These are phyloP conservation scores for Ophiognomonia clavigignenti-juglandacearum DNA, from an alignment of 2,329 filamentous ascomycete genomes.

Conservation along the genomic window DNA sequence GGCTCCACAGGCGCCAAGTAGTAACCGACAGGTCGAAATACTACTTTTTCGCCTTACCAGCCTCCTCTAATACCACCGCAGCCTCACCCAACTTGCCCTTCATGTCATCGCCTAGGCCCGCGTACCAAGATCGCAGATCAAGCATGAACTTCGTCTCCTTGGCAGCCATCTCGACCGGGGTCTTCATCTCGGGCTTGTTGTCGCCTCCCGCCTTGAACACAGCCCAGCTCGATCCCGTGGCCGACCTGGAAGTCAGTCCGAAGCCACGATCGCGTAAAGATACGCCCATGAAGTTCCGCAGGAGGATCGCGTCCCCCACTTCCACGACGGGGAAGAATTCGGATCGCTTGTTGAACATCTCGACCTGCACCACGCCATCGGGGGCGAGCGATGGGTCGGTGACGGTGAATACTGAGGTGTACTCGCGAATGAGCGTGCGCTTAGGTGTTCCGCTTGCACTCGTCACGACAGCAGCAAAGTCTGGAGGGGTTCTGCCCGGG, in stretches of 20 bases:
- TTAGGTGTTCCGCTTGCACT: constrained; percentile 44
- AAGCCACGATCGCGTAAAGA: constrained; percentile 51
- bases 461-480: constrained; percentile 48
- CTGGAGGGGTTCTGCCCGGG: constrained; percentile 31
- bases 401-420: constrained; percentile 52
- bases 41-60: constrained; percentile 7
- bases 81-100: constrained; percentile 45
- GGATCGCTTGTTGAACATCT: constrained; percentile 55
- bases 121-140: constrained; percentile 45
- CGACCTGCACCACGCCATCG: constrained; percentile 45
- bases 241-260: constrained; percentile 39
- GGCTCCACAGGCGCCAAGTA: no score
- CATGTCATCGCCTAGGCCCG: constrained; percentile 40
- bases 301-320: constrained; percentile 53
- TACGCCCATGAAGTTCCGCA: constrained; percentile 51
- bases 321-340: constrained; percentile 50
- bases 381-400: constrained; percentile 52
- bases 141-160: constrained; percentile 45
- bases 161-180: constrained; percentile 51
- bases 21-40: no score
- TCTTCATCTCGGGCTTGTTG: constrained; percentile 47
- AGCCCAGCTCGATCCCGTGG: constrained; percentile 53
- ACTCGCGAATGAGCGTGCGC: constrained; percentile 54
- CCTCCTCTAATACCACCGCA: constrained; percentile 9
- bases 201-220: constrained; percentile 47